phyloP scores from a whole-genome alignment of 495 filamentous ascomycete species.

The Penicillium pulvis region DNA sequence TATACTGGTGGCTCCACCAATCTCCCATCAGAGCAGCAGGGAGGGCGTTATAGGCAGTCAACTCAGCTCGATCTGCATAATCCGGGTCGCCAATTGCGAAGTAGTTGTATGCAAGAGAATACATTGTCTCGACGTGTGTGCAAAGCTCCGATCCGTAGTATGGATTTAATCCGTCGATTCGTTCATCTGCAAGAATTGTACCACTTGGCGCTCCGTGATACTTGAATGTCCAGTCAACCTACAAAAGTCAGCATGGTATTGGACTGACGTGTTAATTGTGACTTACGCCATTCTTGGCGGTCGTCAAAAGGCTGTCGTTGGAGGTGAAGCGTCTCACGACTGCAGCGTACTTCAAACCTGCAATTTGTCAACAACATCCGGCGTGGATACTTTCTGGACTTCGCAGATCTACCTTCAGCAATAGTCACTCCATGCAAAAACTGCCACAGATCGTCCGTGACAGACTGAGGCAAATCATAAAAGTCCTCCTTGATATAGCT shows the following conservation, averaged over 20 bases:
- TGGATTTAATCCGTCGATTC: constrained; percentile 31
- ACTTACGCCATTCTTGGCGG: constrained; percentile 40
- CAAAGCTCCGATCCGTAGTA: constrained; percentile 46
- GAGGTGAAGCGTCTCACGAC: constrained; percentile 41
- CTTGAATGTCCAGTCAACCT: constrained; percentile 48
- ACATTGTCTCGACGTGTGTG: constrained; percentile 46
- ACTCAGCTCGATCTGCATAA: constrained; percentile 60
- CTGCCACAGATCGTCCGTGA: constrained; percentile 31
- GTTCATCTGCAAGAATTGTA: constrained; percentile 42
- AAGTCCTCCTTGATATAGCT: constrained; percentile 45
- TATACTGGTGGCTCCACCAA: constrained; percentile 65
- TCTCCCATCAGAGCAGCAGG: constrained; percentile 57
- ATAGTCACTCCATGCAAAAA: constrained; percentile 53
- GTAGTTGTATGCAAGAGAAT: constrained; percentile 45
- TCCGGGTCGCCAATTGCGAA: constrained; percentile 44
- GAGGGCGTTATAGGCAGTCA: constrained; percentile 61
- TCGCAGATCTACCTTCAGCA: constrained; percentile 39
- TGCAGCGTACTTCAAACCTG: constrained; percentile 42
- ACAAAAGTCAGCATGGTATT: constrained; percentile 7
- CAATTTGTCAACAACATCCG: not conserved
- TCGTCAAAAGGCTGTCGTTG: constrained; percentile 42
- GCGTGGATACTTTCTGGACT: not conserved
- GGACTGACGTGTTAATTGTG: too few relatives aligned
- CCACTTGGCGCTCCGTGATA: constrained; percentile 49
- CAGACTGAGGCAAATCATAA: constrained; percentile 32